Base-by-base conservation (phyloP, 2,329 filamentous ascomycete genomes). In the Sordariomycetes sp. region DNA sequence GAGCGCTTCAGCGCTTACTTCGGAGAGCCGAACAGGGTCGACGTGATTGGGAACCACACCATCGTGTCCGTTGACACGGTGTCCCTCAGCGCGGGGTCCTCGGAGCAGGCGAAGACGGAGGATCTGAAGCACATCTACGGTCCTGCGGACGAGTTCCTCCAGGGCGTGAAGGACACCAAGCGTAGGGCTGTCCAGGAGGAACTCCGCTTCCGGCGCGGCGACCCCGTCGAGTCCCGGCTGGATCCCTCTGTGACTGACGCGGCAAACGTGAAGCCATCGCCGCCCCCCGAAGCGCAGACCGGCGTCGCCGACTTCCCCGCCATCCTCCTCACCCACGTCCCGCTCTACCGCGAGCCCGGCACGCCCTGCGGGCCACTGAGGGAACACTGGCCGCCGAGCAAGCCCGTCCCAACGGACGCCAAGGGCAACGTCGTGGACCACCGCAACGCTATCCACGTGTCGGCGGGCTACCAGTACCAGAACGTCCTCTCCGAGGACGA, bases 1-100 rank as follows among this genome's bases (percentile, higher is more conserved):
- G 79, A 94, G 65, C 80, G 94, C 18, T 99, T 97, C 70, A 83
- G 87, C 66, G 83, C 87, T 3, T 96, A 87, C 68, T 97, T 99
- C 72, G 94, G 94, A 4, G 87, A 94, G 58, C 83, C 86, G n/a
- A 97, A 97, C 70, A 80, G 90, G 10, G 85, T 99, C 22, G 91
- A 97, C 69, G 80, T 97, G 5, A 80, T 97, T 57, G 94, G 90
- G 14, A 99, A 99, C 67, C 94, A 99, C 69, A 95, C 90, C 0
- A 91, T 99, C 68, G 89, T 99, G 22, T 95, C 90, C 0, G 80
- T 99, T 8, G 94, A 99, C 68, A 83, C 87, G 0, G 86, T 96
- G 4, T 97, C 92, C 0, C 72, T 97, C 65, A 96, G 90, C 67
- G 93, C 94, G 3, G 79, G 70, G 52, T 76, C 76, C 1, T 82